These are phyloP conservation scores for Penicillium sp. DNA, from an alignment of 2,329 filamentous ascomycete genomes.

Conservation along the genomic window DNA sequence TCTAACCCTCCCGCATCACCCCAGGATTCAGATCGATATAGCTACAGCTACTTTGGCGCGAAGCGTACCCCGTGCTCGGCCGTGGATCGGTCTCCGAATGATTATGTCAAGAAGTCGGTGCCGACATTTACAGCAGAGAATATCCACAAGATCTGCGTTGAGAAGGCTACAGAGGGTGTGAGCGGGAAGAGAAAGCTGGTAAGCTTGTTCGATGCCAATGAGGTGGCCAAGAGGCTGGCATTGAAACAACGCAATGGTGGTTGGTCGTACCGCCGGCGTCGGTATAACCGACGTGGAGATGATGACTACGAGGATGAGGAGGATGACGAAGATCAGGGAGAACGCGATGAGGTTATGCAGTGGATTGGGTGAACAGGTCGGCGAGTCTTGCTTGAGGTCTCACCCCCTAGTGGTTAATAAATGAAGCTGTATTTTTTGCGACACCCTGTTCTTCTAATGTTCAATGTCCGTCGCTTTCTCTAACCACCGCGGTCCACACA, in stretches of 20 bases:
- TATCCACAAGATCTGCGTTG: conserved; percentile 46
- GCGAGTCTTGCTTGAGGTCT: not conserved
- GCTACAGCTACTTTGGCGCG: not conserved
- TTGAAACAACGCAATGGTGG: not conserved
- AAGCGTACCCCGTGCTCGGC: not conserved
- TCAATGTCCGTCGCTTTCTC: not conserved
- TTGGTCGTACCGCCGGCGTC: not conserved
- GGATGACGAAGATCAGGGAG: conserved; percentile 10
- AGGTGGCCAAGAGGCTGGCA: conserved; percentile 60
- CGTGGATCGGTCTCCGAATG: conserved; percentile 1
- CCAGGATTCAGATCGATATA: not conserved
- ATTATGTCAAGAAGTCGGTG: conserved; percentile 17
- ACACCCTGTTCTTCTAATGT: not conserved
- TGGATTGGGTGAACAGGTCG: conserved; percentile 1
- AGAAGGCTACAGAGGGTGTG: conserved; percentile 21
- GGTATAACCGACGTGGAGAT: not conserved
- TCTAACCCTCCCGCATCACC: conserved; percentile 18
- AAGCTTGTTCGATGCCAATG: conserved; percentile 63
- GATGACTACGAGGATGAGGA: not conserved
- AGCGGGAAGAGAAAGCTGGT: conserved; percentile 58
- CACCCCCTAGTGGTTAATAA: not conserved
- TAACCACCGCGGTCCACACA: too few species aligned
- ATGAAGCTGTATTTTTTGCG: not conserved
- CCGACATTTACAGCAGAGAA: conserved; percentile 1
- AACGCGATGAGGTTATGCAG: conserved; percentile 19